Percentiles rank a stretch among this genome's conserved stretches.
phyloP scores from a whole-genome alignment of 2,329 filamentous ascomycete genomes.

The Fusarium sp. region DNA sequence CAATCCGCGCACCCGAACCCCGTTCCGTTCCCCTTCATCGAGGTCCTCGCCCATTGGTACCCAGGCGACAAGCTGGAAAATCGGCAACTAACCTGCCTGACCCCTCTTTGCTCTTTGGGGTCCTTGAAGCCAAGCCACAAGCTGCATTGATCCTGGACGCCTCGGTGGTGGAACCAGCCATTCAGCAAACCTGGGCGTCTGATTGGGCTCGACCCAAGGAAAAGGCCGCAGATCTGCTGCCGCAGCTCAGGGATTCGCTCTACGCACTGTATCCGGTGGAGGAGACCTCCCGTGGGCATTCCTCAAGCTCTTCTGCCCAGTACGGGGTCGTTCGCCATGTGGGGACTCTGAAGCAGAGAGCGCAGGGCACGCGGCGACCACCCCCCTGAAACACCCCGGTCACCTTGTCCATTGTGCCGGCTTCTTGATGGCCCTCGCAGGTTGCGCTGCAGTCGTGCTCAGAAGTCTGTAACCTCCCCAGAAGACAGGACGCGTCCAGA shows the following conservation, averaged over 20 bases:
- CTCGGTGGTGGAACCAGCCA: conserved; percentile 41
- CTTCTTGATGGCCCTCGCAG: conserved; percentile 40
- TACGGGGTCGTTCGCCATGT: conserved; percentile 36
- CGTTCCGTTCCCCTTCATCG: conserved; percentile 41
- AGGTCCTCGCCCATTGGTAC: conserved; percentile 41
- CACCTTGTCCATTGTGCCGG: conserved; percentile 41
- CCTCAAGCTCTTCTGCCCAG: conserved; percentile 40
- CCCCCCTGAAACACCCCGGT: conserved; percentile 38
- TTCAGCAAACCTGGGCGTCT: conserved; percentile 19
- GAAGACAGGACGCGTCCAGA: conserved; percentile 24
- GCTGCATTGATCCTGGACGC: conserved; percentile 45
- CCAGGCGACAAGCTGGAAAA: conserved; percentile 43
- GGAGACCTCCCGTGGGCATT: conserved; percentile 39
- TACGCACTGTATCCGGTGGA: conserved; percentile 41
- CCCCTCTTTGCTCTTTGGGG: conserved; percentile 47
- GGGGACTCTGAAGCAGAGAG: conserved; percentile 29
- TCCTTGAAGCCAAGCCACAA: conserved; percentile 41
- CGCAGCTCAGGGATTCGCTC: conserved; percentile 33
- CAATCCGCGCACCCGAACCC: conserved; percentile 44
- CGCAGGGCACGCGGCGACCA: conserved; percentile 37
- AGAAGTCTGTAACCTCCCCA: conserved; percentile 24
- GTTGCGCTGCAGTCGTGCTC: conserved; percentile 28
- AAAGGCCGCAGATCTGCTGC: conserved; percentile 50
- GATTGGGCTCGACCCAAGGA: conserved; percentile 43
- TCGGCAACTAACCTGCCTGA: conserved; percentile 42